Base-by-base conservation (phyloP, 306 rosid genomes). In the Coriaria nepalensis region DNA sequence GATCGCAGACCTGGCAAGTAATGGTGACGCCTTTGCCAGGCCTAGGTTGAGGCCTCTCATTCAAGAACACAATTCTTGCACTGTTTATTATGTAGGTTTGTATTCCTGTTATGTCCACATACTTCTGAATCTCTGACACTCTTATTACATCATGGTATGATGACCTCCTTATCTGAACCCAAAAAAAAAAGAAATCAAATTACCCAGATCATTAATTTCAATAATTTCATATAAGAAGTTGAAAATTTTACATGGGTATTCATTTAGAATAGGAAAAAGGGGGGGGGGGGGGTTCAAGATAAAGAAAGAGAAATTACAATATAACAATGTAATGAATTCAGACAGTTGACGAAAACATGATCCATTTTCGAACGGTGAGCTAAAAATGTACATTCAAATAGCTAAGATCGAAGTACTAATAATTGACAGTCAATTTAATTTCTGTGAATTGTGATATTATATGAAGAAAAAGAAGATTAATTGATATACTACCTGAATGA, bases 81-180 rank as follows among this genome's bases (percentile, higher is more conserved):
- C 87, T 79, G 68, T 79, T 79, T 36, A 79, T 79, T 29, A 79
- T 47, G 46, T 75, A 79, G 6, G 82, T 79, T 35, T 79, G 87
- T 0, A 79, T 79, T 11, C 65, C 87, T 50, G 68, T 45, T 66
- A 79, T 72, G 60, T 79, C 82, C 82, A 79, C 7, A 58, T 56
- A 69, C 69, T 69, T 79, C 73, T 75, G 87, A 38, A 79, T 75
- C 67, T 79, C 87, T 6, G 70, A 60, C 14, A 79, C 82, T 50
- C 87, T 72, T 66, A 79, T 79, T 64, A 79, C 87, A 69, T 79
- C 87, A 72, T 79, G 87, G 71, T 79, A 79, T 29, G 82, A 79
- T 50, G 87, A 79, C 57, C 87, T 79, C 53, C 87, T 72, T 75
- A 79, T 75, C 87, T 79, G 34, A 10, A 47, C 43, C 3, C 63